Percentiles rank a stretch among this genome's conserved stretches.
Conservation (phyloP, 2,329 filamentous ascomycete species). For the Knufia petricola region DNA sequence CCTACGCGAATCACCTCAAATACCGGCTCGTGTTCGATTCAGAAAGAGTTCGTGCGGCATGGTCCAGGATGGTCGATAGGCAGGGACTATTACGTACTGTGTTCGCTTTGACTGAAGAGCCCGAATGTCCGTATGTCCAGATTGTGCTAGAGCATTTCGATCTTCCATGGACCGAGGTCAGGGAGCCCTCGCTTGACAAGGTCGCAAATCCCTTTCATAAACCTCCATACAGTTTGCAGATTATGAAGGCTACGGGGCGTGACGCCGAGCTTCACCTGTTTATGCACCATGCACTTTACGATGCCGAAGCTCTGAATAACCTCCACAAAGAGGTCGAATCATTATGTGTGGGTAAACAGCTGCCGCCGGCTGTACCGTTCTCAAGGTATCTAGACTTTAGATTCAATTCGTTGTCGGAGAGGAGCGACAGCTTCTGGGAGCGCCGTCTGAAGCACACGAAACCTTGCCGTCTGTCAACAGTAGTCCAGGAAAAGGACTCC, state of each 20-base stretch:
- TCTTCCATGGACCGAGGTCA: conserved; percentile 32
- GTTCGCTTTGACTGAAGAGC: conserved; percentile 57
- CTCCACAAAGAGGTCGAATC: conserved; percentile 63
- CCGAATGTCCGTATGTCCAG: conserved; percentile 58
- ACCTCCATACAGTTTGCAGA: conserved; percentile 17
- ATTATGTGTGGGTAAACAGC: conserved; percentile 37
- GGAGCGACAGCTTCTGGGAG: conserved; percentile 58
- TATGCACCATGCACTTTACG: conserved; percentile 78
- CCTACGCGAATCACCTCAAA: conserved; percentile 65
- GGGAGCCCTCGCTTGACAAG: not conserved
- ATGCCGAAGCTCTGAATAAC: conserved; percentile 64
- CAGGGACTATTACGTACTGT: conserved; percentile 71
- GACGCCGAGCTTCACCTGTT: conserved; percentile 29
- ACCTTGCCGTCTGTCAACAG: conserved; percentile 13
- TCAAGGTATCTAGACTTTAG: conserved; percentile 55
- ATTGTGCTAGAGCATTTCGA: conserved; percentile 49
- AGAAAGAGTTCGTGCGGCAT: conserved; percentile 46
- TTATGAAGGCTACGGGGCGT: not conserved
- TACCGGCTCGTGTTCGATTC: conserved; percentile 50
- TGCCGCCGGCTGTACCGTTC: conserved; percentile 48
- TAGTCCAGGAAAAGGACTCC: no score
- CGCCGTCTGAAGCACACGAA: conserved; percentile 33
- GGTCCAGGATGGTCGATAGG: conserved; percentile 52
- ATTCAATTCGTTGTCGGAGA: conserved; percentile 37
- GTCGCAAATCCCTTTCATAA: conserved; percentile 10